Percentiles rank a stretch among this genome's conserved stretches.
These are phyloP conservation scores for Colletotrichum sp. DNA, from an alignment of 2,329 filamentous ascomycete species.

Conservation along the genomic window DNA sequence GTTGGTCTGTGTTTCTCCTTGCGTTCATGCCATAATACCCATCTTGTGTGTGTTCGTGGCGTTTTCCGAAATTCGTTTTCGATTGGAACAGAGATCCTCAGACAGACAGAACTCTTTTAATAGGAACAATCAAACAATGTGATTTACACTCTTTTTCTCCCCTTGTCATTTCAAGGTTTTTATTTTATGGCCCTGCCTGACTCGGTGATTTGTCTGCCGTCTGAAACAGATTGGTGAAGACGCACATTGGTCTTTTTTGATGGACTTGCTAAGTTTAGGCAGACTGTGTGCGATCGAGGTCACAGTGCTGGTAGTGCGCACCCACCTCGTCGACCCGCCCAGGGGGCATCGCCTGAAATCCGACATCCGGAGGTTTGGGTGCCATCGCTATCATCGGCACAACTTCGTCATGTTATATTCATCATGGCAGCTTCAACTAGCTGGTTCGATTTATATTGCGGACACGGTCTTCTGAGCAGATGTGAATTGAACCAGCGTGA, in stretches of 20 bases:
- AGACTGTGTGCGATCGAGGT: not conserved
- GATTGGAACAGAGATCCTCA: not conserved
- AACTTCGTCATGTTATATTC: not conserved
- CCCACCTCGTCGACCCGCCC: not conserved
- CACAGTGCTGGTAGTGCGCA: not conserved
- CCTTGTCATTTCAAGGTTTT: not conserved
- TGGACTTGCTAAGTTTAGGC: not conserved
- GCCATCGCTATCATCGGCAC: not conserved
- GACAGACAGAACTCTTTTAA: not conserved
- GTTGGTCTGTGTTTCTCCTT: not conserved
- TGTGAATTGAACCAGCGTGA: not conserved
- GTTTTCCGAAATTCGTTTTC: conserved; percentile 1
- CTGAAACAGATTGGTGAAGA: not conserved
- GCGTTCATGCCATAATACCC: conserved; percentile 22
- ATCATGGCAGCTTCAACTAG: not conserved
- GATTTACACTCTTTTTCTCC: not conserved
- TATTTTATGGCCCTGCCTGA: not conserved
- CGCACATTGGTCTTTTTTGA: not conserved
- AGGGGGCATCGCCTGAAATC: not conserved
- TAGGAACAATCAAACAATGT: not conserved
- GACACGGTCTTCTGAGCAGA: not conserved
- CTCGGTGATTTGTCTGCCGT: not conserved
- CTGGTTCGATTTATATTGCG: not conserved
- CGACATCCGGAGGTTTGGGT: not conserved
- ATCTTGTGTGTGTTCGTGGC: conserved; percentile 13